A percentile compares a stretch with the other conserved stretches of the same genome.
These are phyloP conservation scores for Dactylellina parvicollis DNA, from an alignment of 2,329 filamentous ascomycete genomes.

Conservation along the genomic window DNA sequence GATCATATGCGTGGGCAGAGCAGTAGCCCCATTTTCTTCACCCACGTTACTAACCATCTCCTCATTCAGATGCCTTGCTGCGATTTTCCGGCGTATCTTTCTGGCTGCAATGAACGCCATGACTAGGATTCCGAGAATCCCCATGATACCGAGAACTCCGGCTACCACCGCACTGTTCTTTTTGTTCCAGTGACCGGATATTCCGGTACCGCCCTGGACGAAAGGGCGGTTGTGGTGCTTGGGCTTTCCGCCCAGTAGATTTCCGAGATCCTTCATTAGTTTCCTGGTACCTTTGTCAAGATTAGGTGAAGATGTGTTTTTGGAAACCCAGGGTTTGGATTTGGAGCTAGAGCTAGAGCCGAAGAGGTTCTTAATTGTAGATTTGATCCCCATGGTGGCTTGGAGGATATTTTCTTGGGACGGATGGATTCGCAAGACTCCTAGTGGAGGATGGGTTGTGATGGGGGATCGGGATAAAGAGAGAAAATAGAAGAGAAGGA, in stretches of 20 bases:
- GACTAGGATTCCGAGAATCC: not conserved
- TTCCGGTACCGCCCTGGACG: not conserved
- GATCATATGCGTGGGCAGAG: not conserved
- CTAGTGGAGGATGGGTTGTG: too few relatives aligned
- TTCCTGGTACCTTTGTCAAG: too few relatives aligned
- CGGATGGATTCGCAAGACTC: too few relatives aligned
- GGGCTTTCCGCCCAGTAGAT: not conserved
- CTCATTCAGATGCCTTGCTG: not conserved
- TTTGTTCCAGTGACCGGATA: not conserved
- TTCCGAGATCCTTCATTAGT: not conserved
- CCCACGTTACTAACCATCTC: not conserved
- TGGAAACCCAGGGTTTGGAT: not conserved
- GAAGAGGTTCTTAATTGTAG: slow-evolving; percentile 9
- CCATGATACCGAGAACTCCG: slow-evolving; percentile 12
- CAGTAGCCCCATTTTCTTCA: not conserved
- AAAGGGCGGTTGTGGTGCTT: slow-evolving; percentile 9
- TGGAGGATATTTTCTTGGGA: too few relatives aligned
- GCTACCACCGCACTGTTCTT: not conserved
- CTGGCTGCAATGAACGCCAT: not conserved
- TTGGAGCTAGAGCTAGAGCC: slow-evolving; percentile 16
- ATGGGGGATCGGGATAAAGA: too few relatives aligned
- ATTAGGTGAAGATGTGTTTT: too few relatives aligned
- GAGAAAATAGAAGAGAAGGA: too few relatives aligned
- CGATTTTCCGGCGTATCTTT: not conserved
- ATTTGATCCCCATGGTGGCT: slow-evolving; percentile 22